Base-by-base conservation (phyloP, 208 protist species). In the Wallacemonas sp. region DNA sequence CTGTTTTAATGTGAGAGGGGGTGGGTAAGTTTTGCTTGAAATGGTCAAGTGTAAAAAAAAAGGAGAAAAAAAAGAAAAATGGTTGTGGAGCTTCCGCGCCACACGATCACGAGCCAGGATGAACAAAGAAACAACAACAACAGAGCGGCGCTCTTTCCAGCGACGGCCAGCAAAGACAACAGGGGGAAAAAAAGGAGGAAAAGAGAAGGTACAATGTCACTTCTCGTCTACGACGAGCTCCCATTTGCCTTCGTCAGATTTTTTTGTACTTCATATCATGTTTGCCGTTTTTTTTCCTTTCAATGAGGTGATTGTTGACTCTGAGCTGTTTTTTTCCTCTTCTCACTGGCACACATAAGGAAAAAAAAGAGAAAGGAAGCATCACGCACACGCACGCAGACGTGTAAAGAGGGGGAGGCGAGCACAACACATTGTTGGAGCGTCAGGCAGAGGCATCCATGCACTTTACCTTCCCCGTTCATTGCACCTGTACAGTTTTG, bases 161-260 rank as follows among this genome's bases (percentile, higher is more conserved):
- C 13, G 32, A 4, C n/a, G 55, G 15, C 12, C 21, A 6, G n/a
- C 12, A n/a, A 57, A 60, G 41, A 67, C 38, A 8, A 39, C 15
- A 50, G 61, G 33, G 39, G 48, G 39, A 52, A 68, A 65, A 53
- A 59, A 39, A 67, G 66, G 67, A 44, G 53, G 68, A 36, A 68
- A 45, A 45, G 4, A 57, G 13, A 63, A 30, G 46, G 10, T 22
- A 67, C 19, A 57, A 66, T 48, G 22, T 37, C 10, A 17, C 12
- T 21, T 15, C 2, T 44, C 13, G 3, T 8, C 30, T 36, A 10
- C 6, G 5, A 52, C 27, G 37, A 15, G 9, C 21, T n/a, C 55
- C 46, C 32, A 32, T 42, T 62, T 42, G 26, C 8, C 32, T 46
- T 62, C 34, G 15, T 46, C 36, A 17, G 15, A 15, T 39, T 17